Conservation (phyloP, 352 stramenopile genomes). For the Pythium myriotylum region DNA sequence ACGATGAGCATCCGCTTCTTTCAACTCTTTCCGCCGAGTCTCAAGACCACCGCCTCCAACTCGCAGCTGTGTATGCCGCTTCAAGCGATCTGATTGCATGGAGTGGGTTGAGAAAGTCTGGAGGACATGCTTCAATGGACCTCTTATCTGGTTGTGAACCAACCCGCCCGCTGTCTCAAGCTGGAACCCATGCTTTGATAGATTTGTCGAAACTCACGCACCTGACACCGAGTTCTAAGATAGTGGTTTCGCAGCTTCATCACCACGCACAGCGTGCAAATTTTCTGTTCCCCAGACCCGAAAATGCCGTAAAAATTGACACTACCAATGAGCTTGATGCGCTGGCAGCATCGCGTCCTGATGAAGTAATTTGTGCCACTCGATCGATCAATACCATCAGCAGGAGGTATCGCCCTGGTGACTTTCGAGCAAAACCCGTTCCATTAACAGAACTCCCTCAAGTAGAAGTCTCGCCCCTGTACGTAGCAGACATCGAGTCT, state of each 20-base stretch:
- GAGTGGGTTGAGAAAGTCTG: neutral
- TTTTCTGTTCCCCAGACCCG: too few relatives aligned
- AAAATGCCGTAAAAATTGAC: too few relatives aligned
- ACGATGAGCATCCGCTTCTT: constrained; percentile 9
- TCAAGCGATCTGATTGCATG: constrained; percentile 1
- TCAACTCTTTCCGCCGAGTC: neutral
- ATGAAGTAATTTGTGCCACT: too few relatives aligned
- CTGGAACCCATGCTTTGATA: neutral
- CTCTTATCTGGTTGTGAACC: neutral
- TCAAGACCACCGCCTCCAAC: constrained; percentile 1
- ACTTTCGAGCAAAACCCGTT: too few relatives aligned
- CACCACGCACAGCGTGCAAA: too few relatives aligned
- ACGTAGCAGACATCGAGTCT: neutral
- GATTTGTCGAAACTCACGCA: neutral
- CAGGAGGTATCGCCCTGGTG: too few relatives aligned
- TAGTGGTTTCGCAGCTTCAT: too few relatives aligned
- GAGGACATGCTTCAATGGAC: constrained; percentile 2
- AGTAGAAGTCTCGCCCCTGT: neutral
- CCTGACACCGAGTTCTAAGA: neutral
- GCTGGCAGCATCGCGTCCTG: too few relatives aligned
- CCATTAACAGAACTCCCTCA: too few relatives aligned
- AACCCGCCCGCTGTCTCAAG: neutral
- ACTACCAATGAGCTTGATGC: too few relatives aligned
- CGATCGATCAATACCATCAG: too few relatives aligned
- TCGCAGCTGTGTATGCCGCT: constrained; percentile 8